These are phyloP conservation scores for Colletotrichum tanaceti DNA, from an alignment of 2,329 filamentous ascomycete species.

Conservation along the genomic window DNA sequence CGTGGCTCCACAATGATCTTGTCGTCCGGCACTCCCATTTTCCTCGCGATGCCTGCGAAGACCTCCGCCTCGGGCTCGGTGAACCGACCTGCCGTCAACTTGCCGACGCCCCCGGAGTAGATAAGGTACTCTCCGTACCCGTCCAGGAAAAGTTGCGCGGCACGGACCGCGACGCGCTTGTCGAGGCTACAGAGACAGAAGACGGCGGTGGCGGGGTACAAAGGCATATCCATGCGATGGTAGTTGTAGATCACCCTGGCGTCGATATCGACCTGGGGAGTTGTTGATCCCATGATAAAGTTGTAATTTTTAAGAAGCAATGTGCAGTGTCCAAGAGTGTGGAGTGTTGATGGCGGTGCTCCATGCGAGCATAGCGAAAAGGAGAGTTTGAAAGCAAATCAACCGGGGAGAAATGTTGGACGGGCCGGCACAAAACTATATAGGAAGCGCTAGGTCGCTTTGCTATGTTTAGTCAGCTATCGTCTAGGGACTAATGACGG, in stretches of 20 bases:
- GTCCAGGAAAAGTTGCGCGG: constrained; percentile 56
- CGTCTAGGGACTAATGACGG: background rate
- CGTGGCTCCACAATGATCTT: constrained; percentile 54
- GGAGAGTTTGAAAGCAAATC: too few species aligned
- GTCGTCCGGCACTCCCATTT: constrained; percentile 54
- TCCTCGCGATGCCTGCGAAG: constrained; percentile 55
- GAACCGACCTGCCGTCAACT: constrained; percentile 55
- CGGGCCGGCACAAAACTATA: too few species aligned
- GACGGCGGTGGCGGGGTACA: constrained; percentile 53
- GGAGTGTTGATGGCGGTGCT: background rate
- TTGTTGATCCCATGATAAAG: background rate
- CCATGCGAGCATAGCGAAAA: too few species aligned
- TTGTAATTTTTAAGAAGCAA: background rate
- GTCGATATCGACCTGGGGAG: constrained; percentile 44
- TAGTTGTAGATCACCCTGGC: constrained; percentile 57
- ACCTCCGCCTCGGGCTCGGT: constrained; percentile 55
- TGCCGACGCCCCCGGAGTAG: constrained; percentile 57
- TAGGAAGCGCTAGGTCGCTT: background rate
- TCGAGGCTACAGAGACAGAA: constrained; percentile 63
- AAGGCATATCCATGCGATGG: constrained; percentile 54
- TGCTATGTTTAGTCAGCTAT: constrained; percentile 6
- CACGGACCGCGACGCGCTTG: constrained; percentile 56
- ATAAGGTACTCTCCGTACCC: constrained; percentile 54
- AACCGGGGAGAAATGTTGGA: too few species aligned
- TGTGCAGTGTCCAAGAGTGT: background rate